Evolutionary conservation across 441 rosid species (phyloP), one percentile per base, ranked within the genome.

Genomic region (Flueggea neowawraea): DNA sequence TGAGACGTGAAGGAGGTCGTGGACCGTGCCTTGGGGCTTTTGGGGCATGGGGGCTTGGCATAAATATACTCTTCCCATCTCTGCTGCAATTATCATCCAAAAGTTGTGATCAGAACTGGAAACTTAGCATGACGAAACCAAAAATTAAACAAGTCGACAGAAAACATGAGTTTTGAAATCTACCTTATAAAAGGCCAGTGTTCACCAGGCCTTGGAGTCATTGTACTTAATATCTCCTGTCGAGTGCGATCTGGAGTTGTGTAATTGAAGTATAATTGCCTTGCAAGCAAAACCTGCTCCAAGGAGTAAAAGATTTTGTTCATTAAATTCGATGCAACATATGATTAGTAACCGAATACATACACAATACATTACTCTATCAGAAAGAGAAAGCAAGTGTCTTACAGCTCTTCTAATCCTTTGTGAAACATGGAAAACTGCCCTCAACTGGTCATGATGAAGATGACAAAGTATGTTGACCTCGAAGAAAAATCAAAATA

Each of bases 11-110:
- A 43, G 98, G 92, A 50, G 97, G 97, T 6, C 97, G 77, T 47
- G 91, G 98, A 71, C 88, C 98, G 68, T 88, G 95, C 73, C 80
- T 84, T 55, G 97, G 98, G 61, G 98, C 97, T 77, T 85, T 90
- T 33, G 96, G 98, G 31, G 98, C 85, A 61, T 81, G 87, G 33
- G 97, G 98, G 70, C 87, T 88, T 14, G 73, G 48, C 54, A 73
- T 36, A 57, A 75, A 66, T 57, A 54, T 60, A 16, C 77, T 66
- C 68, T 75, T 90, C 3, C 83, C 88, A 68, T 83, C 91, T 78
- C 74, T 88, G 89, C 96, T 84, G 85, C 65, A 63, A 33, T 64
- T 10, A 59, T 17, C 47, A 72, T 47, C 53, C 13, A 60, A 63
- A 60, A 57, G 57, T 11, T 12, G 9, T 36, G 41, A 55, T 57